phyloP scores from a whole-genome alignment of 306 rosid species.

The Mimosa bimucronata region DNA sequence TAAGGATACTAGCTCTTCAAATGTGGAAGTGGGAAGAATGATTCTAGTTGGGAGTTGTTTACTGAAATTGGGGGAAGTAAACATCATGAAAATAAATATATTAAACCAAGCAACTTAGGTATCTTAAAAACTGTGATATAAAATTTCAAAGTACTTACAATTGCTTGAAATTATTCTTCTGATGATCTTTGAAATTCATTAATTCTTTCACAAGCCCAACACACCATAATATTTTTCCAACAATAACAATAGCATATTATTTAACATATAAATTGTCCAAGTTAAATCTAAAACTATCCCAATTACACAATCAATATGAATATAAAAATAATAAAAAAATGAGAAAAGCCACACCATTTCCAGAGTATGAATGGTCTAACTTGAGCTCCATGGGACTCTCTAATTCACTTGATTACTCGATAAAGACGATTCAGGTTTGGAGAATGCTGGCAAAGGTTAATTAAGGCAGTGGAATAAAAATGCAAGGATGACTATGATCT shows the following conservation, averaged over 20 bases:
- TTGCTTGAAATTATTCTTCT: background rate
- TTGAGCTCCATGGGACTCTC: background rate
- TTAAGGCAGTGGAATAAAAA: conserved; percentile 2
- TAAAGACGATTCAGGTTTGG: background rate
- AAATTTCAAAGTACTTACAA: background rate
- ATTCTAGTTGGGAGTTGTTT: background rate
- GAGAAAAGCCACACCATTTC: background rate
- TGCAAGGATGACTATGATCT: conserved; percentile 17
- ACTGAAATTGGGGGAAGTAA: background rate
- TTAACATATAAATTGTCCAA: too few species aligned
- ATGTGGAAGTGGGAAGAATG: background rate
- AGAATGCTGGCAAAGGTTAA: background rate
- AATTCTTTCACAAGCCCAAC: background rate
- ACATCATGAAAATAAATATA: too few species aligned
- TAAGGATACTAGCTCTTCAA: background rate
- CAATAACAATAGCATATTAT: too few species aligned
- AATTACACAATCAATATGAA: background rate
- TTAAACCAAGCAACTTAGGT: too few species aligned
- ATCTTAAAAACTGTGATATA: too few species aligned
- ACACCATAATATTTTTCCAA: background rate
- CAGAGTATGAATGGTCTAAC: background rate
- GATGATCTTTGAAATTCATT: too few species aligned
- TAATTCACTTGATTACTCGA: background rate
- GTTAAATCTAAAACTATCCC: too few species aligned
- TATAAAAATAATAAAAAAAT: too few species aligned